Base-by-base conservation (phyloP, 1,139 yeast species). In the Arxiozyma heterogenica region DNA sequence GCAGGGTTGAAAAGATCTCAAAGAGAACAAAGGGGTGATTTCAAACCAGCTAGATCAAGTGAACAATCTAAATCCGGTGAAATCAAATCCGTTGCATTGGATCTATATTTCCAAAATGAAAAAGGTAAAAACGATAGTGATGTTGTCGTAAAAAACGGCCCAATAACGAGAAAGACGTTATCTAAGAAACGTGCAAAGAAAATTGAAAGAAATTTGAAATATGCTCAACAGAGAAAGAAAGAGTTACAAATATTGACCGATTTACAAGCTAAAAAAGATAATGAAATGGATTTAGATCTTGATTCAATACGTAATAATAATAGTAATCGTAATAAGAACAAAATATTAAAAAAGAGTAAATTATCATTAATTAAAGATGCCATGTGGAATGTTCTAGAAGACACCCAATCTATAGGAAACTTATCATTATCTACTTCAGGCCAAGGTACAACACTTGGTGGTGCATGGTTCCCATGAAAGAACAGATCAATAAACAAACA, bases 381-480 rank as follows among this genome's bases (percentile, higher is more conserved):
- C 8, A 76, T 86, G 51, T 84, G 93, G 83, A 75, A 79, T 15
- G 84, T 82, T 34, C 76, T 84, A 53, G 89, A 83, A 54, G 84
- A 78, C 64, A 71, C 73, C 44, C 64, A 73, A 8, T 61, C 75
- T 27, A 75, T 75, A 47, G 77, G 77, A 12, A 73, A 82, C 54
- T 69, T 73, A 34, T 70, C 78, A 44, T 70, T 73, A 50, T 72
- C 74, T 43, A 25, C 42, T 7, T 50, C 46, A 42, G 86, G 86
- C 38, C 81, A 82, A 62, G 96, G 96, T 54, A 90, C 96, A 42
- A 86, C 95, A 3, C 73, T 90, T 57, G 97, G 97, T 43, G 83
- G 84, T 43, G 88, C 85, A 52, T 65, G 61, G 50, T 72, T 71
- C 58, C 62, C 67, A 53, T 66, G 54, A 53, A 27, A 18, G 17